A percentile compares a stretch with the other conserved stretches of the same genome.
Evolutionary conservation across 1,284 basidiomycete species (phyloP).

Genomic region (Porodaedalea pini): DNA sequence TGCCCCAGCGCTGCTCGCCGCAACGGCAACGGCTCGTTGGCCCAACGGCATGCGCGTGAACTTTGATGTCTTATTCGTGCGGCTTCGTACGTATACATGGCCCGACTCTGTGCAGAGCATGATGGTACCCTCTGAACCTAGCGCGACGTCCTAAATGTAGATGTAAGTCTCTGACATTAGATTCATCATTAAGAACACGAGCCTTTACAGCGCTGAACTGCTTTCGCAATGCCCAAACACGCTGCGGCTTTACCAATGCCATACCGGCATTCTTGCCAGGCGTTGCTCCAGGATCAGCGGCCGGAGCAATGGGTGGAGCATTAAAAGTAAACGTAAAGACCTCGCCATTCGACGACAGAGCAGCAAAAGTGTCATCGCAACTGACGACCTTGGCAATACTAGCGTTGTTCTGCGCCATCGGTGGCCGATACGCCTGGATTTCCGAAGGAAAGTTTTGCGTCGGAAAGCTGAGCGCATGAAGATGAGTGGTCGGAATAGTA

Average conservation of each 20-base stretch:
- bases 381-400: conserved; percentile 80
- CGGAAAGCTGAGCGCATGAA: conserved; percentile 52
- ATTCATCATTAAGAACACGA: conserved; percentile 24
- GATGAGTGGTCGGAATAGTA: conserved; percentile 17
- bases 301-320: conserved; percentile 32
- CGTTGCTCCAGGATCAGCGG: conserved; percentile 28
- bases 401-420: conserved; percentile 65
- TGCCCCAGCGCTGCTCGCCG: conserved; percentile 84
- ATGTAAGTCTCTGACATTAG: neutral
- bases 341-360: conserved; percentile 85
- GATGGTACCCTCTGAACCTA: conserved; percentile 85
- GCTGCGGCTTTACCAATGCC: conserved; percentile 69
- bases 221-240: conserved; percentile 88
- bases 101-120: conserved; percentile 94
- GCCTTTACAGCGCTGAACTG: conserved; percentile 82
- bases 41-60: conserved; percentile 81
- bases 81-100: conserved; percentile 84
- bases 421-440: conserved; percentile 76
- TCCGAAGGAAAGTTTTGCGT: conserved; percentile 67
- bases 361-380: conserved; percentile 82
- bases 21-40: conserved; percentile 83
- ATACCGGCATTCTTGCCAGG: conserved; percentile 28
- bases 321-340: conserved; percentile 80
- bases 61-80: conserved; percentile 69
- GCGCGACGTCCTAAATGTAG: conserved; percentile 70